Conservation (phyloP, 2,329 filamentous ascomycete genomes). For the Lomentospora prolificans region DNA sequence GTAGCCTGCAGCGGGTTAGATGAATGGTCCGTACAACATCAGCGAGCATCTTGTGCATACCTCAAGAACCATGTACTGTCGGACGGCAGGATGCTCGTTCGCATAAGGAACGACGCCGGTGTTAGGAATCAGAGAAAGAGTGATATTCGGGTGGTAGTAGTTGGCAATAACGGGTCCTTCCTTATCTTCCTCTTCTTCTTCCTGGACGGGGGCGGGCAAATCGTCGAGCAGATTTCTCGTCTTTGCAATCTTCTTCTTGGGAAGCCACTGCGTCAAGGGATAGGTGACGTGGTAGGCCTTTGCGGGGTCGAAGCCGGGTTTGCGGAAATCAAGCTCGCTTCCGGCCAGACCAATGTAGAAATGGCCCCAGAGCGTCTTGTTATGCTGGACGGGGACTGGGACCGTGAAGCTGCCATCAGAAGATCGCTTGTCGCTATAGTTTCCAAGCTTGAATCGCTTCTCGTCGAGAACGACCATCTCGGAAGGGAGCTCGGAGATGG, state of each 20-base stretch:
- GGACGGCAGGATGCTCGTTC: conserved; percentile 60
- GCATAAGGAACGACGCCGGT: conserved; percentile 60
- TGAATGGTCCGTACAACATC: background rate
- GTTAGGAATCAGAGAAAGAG: conserved; percentile 76
- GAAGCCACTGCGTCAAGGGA: conserved; percentile 79
- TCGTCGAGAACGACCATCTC: conserved; percentile 70
- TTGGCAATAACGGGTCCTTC: conserved; percentile 62
- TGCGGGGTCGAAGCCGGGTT: conserved; percentile 59
- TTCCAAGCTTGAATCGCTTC: conserved; percentile 67
- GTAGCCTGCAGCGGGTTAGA: conserved; percentile 26
- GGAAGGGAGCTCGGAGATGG: conserved; percentile 53
- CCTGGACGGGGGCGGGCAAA: conserved; percentile 24
- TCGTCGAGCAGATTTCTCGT: conserved; percentile 74
- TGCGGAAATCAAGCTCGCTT: conserved; percentile 63
- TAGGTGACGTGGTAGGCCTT: conserved; percentile 77
- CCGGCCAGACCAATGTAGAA: conserved; percentile 79
- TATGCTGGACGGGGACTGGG: conserved; percentile 73
- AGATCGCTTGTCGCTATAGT: conserved; percentile 68
- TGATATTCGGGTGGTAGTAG: conserved; percentile 94
- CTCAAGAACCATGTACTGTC: conserved; percentile 73
- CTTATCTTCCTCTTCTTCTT: conserved; percentile 44
- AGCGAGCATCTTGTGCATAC: conserved; percentile 17
- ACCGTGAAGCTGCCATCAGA: conserved; percentile 70
- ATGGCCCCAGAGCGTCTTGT: conserved; percentile 90
- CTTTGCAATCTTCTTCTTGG: conserved; percentile 84